These are phyloP conservation scores for Schoenoplectus tabernaemontani DNA, from an alignment of 202 grass and related monocot species.

Conservation along the genomic window DNA sequence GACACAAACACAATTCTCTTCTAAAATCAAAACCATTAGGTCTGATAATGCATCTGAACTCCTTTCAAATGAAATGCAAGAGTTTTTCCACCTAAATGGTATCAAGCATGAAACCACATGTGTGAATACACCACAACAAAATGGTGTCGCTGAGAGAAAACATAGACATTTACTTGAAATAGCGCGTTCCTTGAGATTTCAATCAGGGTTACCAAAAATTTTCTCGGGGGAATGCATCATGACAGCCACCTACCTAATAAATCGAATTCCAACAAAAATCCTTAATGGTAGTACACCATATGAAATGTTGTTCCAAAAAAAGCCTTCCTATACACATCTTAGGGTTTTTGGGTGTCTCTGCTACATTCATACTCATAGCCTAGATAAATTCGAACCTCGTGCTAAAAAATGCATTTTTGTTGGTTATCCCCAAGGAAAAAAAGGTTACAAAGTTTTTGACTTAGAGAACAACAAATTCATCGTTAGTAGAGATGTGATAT, in stretches of 20 bases:
- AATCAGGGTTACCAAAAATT: not conserved
- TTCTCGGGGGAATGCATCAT: not conserved
- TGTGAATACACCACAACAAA: not conserved
- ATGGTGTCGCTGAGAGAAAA: not conserved
- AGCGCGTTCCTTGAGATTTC: not conserved
- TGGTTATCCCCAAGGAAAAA: not conserved
- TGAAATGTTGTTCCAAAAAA: not conserved
- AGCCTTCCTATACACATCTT: not conserved
- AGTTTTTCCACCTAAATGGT: not conserved
- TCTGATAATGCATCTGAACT: not conserved
- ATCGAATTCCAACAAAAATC: no score
- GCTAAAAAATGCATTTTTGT: not conserved
- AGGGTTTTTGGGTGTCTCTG: not conserved
- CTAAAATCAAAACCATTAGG: not conserved
- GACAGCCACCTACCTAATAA: not conserved
- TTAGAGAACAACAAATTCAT: not conserved
- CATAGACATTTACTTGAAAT: not conserved
- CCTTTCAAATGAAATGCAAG: not conserved
- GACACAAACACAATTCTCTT: not conserved
- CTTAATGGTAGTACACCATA: not conserved
- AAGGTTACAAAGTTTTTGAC: not conserved
- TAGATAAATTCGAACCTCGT: not conserved
- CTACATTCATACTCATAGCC: not conserved
- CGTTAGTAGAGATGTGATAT: not conserved
- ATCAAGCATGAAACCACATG: not conserved